phyloP scores from a whole-genome alignment of 352 stramenopile genomes.

The Pythium insidiosum region DNA sequence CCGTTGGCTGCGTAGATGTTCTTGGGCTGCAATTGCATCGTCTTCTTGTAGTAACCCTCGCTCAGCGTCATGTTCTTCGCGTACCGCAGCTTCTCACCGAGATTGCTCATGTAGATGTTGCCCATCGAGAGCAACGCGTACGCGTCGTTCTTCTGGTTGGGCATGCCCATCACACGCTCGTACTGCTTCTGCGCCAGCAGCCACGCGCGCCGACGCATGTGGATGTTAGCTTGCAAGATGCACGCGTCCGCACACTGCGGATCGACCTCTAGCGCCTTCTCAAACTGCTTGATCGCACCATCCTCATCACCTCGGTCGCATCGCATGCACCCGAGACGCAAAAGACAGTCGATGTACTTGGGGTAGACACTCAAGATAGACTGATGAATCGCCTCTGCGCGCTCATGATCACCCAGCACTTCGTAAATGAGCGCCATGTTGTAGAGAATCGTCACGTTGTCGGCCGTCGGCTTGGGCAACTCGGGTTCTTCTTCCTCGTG shows the following conservation, averaged over 20 bases:
- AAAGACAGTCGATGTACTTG: constrained; percentile 91
- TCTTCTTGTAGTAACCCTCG: constrained; percentile 96
- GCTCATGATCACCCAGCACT: constrained; percentile 85
- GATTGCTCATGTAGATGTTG: constrained; percentile 98
- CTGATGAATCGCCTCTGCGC: constrained; percentile 90
- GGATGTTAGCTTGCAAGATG: constrained; percentile 94
- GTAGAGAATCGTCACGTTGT: constrained; percentile 93
- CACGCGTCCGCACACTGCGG: constrained; percentile 89
- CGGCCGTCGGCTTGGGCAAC: constrained; percentile 43
- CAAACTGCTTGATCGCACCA: constrained; percentile 86
- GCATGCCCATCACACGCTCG: constrained; percentile 91
- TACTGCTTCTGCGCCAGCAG: constrained; percentile 91
- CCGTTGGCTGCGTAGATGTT: constrained; percentile 97
- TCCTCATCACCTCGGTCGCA: constrained; percentile 91
- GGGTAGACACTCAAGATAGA: constrained; percentile 90
- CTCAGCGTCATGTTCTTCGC: constrained; percentile 93
- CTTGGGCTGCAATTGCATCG: constrained; percentile 85
- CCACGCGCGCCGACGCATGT: constrained; percentile 94
- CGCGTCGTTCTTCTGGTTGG: constrained; percentile 93
- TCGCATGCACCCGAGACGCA: constrained; percentile 92
- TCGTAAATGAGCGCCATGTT: constrained; percentile 95
- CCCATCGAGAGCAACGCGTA: constrained; percentile 96
- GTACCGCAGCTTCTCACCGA: constrained; percentile 93
- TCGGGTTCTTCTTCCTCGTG: constrained; percentile 15
- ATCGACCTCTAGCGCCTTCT: constrained; percentile 89